A percentile compares a stretch with the other conserved stretches of the same genome.
These are phyloP conservation scores for Rhodotorula sp. DNA, from an alignment of 1,284 basidiomycete genomes.

Conservation along the genomic window DNA sequence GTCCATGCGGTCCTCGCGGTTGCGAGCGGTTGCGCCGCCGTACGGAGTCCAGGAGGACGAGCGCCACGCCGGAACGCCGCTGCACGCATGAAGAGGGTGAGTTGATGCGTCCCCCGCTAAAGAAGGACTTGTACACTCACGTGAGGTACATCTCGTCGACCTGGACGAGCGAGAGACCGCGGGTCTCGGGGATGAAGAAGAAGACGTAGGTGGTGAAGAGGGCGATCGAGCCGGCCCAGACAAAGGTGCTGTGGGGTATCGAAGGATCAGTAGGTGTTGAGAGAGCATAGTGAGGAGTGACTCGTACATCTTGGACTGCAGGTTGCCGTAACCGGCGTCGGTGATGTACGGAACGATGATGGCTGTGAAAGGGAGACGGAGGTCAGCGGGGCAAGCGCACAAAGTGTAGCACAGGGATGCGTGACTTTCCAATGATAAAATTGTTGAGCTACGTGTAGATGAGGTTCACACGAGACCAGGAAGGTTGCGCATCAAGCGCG, in stretches of 20 bases:
- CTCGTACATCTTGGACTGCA: constrained; percentile 45
- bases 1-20: constrained; percentile 20
- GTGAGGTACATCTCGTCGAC: constrained; percentile 52
- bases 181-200: constrained; percentile 52
- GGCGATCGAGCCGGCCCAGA: constrained; percentile 49
- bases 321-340: constrained; percentile 47
- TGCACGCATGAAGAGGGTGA: not conserved
- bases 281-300: not conserved
- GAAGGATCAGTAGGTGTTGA: not conserved
- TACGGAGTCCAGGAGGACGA: constrained; percentile 39
- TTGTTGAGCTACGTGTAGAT: constrained; percentile 30
- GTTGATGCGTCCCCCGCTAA: not conserved
- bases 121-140: not conserved
- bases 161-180: constrained; percentile 39
- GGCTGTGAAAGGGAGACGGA: not conserved
- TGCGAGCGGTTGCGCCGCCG: constrained; percentile 18
- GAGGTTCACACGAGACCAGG: no score
- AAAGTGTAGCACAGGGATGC: no score
- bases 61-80: constrained; percentile 48
- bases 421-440: constrained; percentile 50
- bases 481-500: no score
- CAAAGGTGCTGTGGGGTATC: constrained; percentile 44
- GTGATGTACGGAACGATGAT: constrained; percentile 32
- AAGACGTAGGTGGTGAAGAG: constrained; percentile 47
- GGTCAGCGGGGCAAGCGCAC: no score